Conservation (phyloP, 1,284 basidiomycete genomes). For the Moesziomyces aphidis region DNA sequence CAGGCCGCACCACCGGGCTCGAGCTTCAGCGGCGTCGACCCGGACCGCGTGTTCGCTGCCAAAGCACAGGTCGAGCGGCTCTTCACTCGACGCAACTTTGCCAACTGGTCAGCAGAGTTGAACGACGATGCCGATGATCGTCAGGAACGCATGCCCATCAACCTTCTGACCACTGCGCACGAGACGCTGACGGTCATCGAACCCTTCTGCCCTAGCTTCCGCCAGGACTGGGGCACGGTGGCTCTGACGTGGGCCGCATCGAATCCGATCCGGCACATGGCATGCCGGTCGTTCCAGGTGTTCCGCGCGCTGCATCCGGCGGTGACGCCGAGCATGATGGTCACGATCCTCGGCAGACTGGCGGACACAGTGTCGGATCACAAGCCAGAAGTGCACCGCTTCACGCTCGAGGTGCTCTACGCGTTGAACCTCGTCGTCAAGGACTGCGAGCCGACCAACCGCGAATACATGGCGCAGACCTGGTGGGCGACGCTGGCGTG, state of each 20-base stretch:
- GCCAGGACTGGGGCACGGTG: conserved; percentile 82
- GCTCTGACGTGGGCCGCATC: conserved; percentile 87
- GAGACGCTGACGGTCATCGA: conserved; percentile 33
- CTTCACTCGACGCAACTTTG: conserved; percentile 33
- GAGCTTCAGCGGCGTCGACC: conserved; percentile 17
- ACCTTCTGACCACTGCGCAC: conserved; percentile 27
- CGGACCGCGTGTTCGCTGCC: conserved; percentile 17
- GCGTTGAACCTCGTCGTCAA: conserved; percentile 80
- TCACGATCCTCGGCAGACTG: conserved; percentile 82
- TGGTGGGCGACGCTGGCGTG: conserved; percentile 89
- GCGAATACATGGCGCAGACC: conserved; percentile 78
- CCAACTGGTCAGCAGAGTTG: conserved; percentile 32
- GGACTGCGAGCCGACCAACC: conserved; percentile 73
- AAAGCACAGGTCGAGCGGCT: conserved; percentile 41
- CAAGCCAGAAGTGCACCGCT: conserved; percentile 78
- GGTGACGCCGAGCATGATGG: conserved; percentile 79
- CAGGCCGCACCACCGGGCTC: conserved; percentile 8
- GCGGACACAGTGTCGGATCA: conserved; percentile 85
- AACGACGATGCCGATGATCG: conserved; percentile 26
- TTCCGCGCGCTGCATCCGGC: conserved; percentile 84
- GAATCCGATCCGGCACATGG: conserved; percentile 85
- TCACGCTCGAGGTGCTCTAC: conserved; percentile 84
- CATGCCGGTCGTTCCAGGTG: conserved; percentile 90
- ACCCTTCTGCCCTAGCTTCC: conserved; percentile 68
- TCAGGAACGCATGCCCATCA: conserved; percentile 32